phyloP scores from a whole-genome alignment of 805 yeast genomes.

The Barnettozyma vustinii region DNA sequence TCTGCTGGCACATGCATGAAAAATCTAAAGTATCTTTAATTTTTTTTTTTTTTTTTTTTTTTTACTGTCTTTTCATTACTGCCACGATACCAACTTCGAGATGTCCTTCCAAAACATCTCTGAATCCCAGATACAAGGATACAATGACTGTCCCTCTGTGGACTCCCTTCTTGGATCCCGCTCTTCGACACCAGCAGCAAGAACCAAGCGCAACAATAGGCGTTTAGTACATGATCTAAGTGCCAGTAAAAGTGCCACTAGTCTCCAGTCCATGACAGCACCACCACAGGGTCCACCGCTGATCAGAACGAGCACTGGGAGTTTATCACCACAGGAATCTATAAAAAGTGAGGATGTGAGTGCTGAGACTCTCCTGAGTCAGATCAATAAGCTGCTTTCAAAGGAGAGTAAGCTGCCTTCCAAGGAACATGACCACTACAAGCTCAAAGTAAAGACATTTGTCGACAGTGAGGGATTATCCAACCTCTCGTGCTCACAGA shows the following conservation, averaged over 20 bases:
- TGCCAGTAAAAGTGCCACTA: background rate
- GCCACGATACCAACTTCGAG: conserved; percentile 4
- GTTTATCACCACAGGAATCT: background rate
- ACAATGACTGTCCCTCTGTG: conserved; percentile 37
- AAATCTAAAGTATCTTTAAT: no score
- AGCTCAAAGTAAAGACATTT: conserved; percentile 32
- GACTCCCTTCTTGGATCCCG: conserved; percentile 9
- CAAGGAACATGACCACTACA: conserved; percentile 40
- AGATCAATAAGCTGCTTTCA: background rate
- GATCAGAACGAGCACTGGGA: background rate
- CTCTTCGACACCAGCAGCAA: conserved; percentile 5
- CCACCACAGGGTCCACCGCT: background rate
- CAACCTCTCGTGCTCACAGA: conserved; percentile 22
- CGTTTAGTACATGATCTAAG: conserved; percentile 1
- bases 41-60: no score
- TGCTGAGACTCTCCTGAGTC: background rate
- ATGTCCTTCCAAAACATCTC: conserved; percentile 32
- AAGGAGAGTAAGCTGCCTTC: conserved; percentile 27
- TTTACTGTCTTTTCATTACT: background rate
- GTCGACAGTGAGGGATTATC: conserved; percentile 23
- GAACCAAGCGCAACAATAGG: background rate
- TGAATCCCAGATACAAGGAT: conserved; percentile 37
- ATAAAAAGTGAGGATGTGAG: background rate
- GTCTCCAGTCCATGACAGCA: background rate
- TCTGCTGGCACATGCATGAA: background rate